Conservation (phyloP, 1,284 basidiomycete species). For the Wallemia mellicola region DNA sequence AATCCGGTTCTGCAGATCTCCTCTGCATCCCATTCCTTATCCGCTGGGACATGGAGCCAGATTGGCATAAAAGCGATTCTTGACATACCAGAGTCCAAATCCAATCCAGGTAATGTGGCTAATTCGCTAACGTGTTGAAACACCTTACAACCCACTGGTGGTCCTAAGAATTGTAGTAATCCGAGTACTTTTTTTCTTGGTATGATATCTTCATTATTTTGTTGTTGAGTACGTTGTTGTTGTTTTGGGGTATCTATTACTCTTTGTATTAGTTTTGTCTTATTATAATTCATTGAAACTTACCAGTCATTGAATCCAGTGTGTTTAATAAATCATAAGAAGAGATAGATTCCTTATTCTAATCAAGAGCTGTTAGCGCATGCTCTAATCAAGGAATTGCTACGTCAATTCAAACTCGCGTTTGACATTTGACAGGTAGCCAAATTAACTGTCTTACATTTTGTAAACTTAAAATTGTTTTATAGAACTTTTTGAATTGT, state of each 20-base stretch:
- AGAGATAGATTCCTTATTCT: neutral
- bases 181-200: neutral
- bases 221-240: neutral
- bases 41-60: neutral
- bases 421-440: neutral
- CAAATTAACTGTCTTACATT: neutral
- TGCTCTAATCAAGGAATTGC: neutral
- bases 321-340: conserved; percentile 1
- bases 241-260: neutral
- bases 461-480: neutral
- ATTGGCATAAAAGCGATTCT: neutral
- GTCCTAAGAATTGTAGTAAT: neutral
- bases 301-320: neutral
- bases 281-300: neutral
- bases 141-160: neutral
- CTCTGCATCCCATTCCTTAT: neutral
- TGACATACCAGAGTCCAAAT: neutral
- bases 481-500: neutral
- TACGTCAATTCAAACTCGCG: neutral
- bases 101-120: neutral
- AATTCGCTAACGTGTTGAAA: neutral
- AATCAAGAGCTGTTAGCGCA: neutral
- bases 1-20: neutral
- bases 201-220: neutral
- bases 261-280: neutral